These are phyloP conservation scores for Monilinia polystroma DNA, from an alignment of 2,329 filamentous ascomycete species.

Conservation along the genomic window DNA sequence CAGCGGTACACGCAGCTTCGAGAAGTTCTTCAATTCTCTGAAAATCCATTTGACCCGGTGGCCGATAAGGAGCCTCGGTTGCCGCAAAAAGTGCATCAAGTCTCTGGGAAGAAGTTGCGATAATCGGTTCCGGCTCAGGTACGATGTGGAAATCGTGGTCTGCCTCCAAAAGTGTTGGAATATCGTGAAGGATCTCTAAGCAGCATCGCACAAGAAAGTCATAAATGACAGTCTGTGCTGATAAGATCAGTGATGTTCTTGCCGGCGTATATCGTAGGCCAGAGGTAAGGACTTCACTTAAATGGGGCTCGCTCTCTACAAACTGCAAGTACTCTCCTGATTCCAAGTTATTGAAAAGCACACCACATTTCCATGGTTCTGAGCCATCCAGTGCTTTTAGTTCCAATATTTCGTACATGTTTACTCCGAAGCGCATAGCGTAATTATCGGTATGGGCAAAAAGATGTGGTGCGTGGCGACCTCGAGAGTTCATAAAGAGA, in stretches of 20 bases:
- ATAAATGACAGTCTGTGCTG: neutral
- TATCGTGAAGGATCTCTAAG: neutral
- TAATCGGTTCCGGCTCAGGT: neutral
- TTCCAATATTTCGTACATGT: neutral
- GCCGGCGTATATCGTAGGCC: neutral
- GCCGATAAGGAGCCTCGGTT: neutral
- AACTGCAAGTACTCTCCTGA: neutral
- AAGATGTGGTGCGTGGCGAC: neutral
- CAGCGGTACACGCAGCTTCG: neutral
- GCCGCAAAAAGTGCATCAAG: neutral
- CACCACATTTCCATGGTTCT: neutral
- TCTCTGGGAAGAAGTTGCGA: neutral
- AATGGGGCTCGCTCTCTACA: neutral
- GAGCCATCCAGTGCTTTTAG: neutral
- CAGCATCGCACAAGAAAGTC: neutral
- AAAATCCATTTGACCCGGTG: neutral
- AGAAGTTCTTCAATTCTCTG: slow-evolving; percentile 2
- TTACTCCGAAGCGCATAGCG: neutral
- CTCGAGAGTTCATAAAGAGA: slow-evolving; percentile 1
- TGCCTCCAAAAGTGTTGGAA: neutral
- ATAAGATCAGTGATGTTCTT: neutral
- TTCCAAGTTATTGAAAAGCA: neutral
- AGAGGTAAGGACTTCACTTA: neutral
- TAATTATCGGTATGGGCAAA: slow-evolving; percentile 1
- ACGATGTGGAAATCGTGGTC: neutral